Base-by-base conservation (phyloP, 768 basidiomycete genomes). In the Leucocoprinus leucothites region DNA sequence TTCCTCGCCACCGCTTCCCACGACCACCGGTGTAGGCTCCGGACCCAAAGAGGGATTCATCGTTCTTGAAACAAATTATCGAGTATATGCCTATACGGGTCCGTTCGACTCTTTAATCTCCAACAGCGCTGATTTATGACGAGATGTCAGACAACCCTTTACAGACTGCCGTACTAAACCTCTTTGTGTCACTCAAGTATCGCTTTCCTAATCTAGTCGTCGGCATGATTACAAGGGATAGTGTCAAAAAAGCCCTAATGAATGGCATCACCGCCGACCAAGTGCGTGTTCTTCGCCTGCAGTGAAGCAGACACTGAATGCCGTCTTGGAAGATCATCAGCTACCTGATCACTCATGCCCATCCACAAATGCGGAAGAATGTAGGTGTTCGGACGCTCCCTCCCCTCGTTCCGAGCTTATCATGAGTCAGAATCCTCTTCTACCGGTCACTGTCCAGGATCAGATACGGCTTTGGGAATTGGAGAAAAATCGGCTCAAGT, bases 181-280 rank as follows among this genome's bases (percentile, higher is more conserved):
- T 98, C 16, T 99, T 98, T 67, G 85, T 96, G 26, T 84, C 87
- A 9, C 76, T 99, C 69, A 92, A 92, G 70, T 91, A 94, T 61
- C 88, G 96, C 47, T 99, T 98, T 66, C 92, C 94, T 11, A 98
- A 99, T 72, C 79, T 99, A 52, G 94, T 94, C n/a, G 92, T 98
- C 43, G 97, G 96, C 38, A 85, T 88, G 62, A 86, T 99, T 58
- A 98, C 94, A 26, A 84, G 97, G 62, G 93, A 97, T 58, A 95
- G 94, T 65, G 94, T 99, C 58, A 91, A 93, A 76, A 88, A 87
- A 68, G 97, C 97, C 7, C 81, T 99, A 61, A 78, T 80, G 63
- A 97, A 95, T 68, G 97, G 97, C 26, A 99, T 99, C 60, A 91
- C 93, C 55, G 95, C 97, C 52, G 90, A 94, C 64, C 97, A 98